These are phyloP conservation scores for Acanthamoeba polyphaga DNA, from an alignment of 208 protist species.

Conservation along the genomic window DNA sequence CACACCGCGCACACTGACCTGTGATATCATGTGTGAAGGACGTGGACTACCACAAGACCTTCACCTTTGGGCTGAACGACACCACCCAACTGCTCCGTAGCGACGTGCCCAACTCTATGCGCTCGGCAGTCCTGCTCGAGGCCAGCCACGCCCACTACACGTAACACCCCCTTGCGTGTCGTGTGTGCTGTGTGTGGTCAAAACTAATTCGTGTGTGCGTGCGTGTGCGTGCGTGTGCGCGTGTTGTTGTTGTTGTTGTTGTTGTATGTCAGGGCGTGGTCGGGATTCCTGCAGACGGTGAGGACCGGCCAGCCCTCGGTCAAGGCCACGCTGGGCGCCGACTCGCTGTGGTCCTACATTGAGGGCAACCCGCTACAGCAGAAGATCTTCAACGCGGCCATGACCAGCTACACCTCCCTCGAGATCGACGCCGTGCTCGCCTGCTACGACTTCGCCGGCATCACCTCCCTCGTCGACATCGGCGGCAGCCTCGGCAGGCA, in stretches of 20 bases:
- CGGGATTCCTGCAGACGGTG: background rate
- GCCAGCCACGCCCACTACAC: background rate
- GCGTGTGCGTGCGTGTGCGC: background rate
- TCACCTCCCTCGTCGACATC: background rate
- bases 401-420: background rate
- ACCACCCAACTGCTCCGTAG: conserved; percentile 9
- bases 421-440: background rate
- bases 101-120: background rate
- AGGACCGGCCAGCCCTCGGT: background rate
- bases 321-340: background rate
- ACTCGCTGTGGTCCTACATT: background rate
- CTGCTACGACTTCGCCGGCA: background rate
- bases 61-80: background rate
- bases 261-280: background rate
- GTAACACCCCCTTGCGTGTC: background rate
- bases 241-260: too few species aligned
- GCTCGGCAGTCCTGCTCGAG: background rate
- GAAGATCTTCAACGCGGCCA: background rate
- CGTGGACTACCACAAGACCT: background rate
- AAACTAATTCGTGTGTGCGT: background rate
- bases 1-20: background rate
- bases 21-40: background rate
- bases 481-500: background rate
- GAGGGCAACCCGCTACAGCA: background rate
- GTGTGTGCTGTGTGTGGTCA: background rate